phyloP scores from a whole-genome alignment of 202 grass and related monocot species.

The Setaria viridis region DNA sequence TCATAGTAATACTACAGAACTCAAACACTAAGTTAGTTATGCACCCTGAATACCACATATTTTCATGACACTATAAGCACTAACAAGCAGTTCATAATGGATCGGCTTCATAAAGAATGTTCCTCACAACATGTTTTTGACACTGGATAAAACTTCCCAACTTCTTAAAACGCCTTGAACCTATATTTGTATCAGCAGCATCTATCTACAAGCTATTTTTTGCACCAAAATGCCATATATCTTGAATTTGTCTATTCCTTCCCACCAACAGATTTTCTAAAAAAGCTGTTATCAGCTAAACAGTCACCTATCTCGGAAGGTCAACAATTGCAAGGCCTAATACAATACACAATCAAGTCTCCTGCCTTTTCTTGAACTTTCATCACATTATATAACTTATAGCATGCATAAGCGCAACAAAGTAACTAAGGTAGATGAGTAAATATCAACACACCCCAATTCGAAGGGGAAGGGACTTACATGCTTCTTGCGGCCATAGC shows the following conservation, averaged over 20 bases:
- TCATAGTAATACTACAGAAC: background rate
- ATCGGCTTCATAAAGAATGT: background rate
- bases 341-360: background rate
- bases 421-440: background rate
- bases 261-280: background rate
- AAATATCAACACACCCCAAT: background rate
- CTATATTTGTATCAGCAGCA: background rate
- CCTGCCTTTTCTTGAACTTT: background rate
- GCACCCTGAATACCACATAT: background rate
- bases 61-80: background rate
- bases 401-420: background rate
- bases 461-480: slow-evolving; percentile 48
- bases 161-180: background rate
- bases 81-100: background rate
- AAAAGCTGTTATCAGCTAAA: background rate
- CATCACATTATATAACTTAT: background rate
- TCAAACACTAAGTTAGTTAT: background rate
- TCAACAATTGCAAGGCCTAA: background rate
- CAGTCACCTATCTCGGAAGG: background rate
- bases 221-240: background rate
- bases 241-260: background rate
- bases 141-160: background rate
- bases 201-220: background rate
- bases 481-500: slow-evolving; percentile 71
- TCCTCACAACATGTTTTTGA: background rate